These are phyloP conservation scores for Termitomyces sp. DNA, from an alignment of 768 basidiomycete species.

Conservation along the genomic window DNA sequence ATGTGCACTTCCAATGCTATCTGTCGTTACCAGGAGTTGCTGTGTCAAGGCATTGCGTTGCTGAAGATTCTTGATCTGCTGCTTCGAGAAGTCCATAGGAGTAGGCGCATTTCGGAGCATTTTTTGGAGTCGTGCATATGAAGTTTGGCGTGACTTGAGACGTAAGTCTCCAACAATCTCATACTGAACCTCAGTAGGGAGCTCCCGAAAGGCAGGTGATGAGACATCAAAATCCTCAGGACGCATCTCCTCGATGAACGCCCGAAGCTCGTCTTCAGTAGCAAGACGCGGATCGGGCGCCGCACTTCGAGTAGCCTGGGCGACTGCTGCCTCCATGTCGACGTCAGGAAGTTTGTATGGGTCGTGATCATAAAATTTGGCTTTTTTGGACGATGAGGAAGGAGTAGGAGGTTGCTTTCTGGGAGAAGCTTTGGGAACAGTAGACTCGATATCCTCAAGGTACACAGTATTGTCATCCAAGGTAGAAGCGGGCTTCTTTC, in stretches of 20 bases:
- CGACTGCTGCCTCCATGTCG: constrained; percentile 57
- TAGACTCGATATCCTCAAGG: constrained; percentile 74
- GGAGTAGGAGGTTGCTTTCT: constrained; percentile 31
- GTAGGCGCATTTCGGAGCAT: constrained; percentile 81
- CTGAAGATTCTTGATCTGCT: constrained; percentile 87
- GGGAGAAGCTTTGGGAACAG: constrained; percentile 47
- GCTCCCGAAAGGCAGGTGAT: constrained; percentile 83
- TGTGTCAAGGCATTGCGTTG: constrained; percentile 91
- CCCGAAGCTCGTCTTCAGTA: constrained; percentile 89
- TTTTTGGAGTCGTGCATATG: constrained; percentile 82
- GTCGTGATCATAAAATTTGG: constrained; percentile 72
- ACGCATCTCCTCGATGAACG: constrained; percentile 94
- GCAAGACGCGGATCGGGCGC: constrained; percentile 89
- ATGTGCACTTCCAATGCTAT: constrained; percentile 86
- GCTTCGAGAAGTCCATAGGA: constrained; percentile 91
- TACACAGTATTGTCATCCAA: constrained; percentile 73
- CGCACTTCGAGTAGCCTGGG: constrained; percentile 51
- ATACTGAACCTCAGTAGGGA: constrained; percentile 96
- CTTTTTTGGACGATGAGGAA: constrained; percentile 53
- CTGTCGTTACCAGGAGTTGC: constrained; percentile 86
- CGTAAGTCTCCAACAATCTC: constrained; percentile 97
- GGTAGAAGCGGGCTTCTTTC: constrained; percentile 38
- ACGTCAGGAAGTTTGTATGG: constrained; percentile 91
- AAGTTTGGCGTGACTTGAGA: constrained; percentile 91
- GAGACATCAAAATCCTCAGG: constrained; percentile 93